A percentile compares a stretch with the other conserved stretches of the same genome.
phyloP scores from a whole-genome alignment of 768 basidiomycete genomes.

The Tubosaeta sp. region DNA sequence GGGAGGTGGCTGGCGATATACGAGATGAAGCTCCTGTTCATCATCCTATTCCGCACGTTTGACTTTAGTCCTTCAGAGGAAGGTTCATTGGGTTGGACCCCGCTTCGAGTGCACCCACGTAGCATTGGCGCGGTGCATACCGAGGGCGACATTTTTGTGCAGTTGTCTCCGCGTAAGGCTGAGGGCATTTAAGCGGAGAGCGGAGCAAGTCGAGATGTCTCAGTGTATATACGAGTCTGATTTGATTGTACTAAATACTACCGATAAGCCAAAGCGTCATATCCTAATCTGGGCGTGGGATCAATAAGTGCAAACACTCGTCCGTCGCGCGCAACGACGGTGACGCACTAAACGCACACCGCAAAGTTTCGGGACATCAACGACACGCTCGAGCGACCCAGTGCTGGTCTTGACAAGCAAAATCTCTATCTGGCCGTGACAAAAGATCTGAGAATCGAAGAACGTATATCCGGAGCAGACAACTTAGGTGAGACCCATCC shows the following conservation, averaged over 20 bases:
- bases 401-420: background rate
- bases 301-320: slow-evolving; percentile 13
- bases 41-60: slow-evolving; percentile 17
- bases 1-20: slow-evolving; percentile 24
- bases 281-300: background rate
- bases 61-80: slow-evolving; percentile 5
- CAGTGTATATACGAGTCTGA: background rate
- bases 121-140: slow-evolving; percentile 17
- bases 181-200: background rate
- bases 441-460: background rate
- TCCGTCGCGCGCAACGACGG: slow-evolving; percentile 10
- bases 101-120: slow-evolving; percentile 9
- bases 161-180: slow-evolving; percentile 2
- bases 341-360: background rate
- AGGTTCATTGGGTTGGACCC: background rate
- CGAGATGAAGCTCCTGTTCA: slow-evolving; percentile 15
- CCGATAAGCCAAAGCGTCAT: too few species aligned
- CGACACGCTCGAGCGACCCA: background rate
- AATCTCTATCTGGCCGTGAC: background rate
- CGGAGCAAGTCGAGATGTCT: background rate
- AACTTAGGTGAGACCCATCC: background rate
- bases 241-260: too few species aligned
- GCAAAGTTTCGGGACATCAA: background rate
- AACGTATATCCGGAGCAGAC: background rate
- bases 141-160: slow-evolving; percentile 13